phyloP scores from a whole-genome alignment of 163 green algal genomes.

The Trebouxia gelatinosa region DNA sequence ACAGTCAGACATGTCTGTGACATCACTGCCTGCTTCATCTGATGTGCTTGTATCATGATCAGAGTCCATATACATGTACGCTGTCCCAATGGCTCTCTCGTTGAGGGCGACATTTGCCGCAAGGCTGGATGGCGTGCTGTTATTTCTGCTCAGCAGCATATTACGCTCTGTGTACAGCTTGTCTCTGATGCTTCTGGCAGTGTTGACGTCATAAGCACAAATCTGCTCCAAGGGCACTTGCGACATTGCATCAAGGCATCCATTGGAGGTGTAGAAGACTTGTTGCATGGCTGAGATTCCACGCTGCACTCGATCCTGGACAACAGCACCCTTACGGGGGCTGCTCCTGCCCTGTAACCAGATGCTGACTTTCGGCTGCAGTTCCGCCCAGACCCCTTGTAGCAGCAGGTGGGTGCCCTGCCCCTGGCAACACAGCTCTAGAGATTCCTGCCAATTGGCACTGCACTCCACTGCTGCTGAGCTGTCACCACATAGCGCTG shows the following conservation, averaged over 20 bases:
- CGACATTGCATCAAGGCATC: constrained; percentile 23
- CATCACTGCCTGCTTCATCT: constrained; percentile 39
- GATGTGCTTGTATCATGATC: constrained; percentile 42
- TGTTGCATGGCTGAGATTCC: constrained; percentile 26
- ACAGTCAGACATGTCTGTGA: constrained; percentile 44
- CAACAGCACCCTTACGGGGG: constrained; percentile 7
- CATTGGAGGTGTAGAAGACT: constrained; percentile 6
- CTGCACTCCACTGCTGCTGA: constrained; percentile 13
- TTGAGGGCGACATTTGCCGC: constrained; percentile 5
- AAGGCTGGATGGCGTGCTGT: constrained; percentile 12
- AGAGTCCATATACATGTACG: constrained; percentile 27
- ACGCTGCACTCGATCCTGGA: constrained; percentile 9
- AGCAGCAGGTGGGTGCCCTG: constrained; percentile 35
- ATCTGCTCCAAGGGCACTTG: constrained; percentile 56
- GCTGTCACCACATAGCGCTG: constrained; percentile 28
- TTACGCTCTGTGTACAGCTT: constrained; percentile 35
- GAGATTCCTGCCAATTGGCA: constrained; percentile 32
- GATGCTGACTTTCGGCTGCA: constrained; percentile 38
- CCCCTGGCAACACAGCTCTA: constrained; percentile 45
- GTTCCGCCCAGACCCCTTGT: constrained; percentile 46
- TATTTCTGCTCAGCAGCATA: not conserved
- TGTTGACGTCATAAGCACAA: constrained; percentile 41
- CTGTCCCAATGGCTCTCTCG: constrained; percentile 21
- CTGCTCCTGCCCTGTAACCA: constrained; percentile 44
- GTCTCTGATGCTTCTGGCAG: constrained; percentile 35